phyloP scores from a whole-genome alignment of 805 yeast species.

The Gaillardinia entomophila region DNA sequence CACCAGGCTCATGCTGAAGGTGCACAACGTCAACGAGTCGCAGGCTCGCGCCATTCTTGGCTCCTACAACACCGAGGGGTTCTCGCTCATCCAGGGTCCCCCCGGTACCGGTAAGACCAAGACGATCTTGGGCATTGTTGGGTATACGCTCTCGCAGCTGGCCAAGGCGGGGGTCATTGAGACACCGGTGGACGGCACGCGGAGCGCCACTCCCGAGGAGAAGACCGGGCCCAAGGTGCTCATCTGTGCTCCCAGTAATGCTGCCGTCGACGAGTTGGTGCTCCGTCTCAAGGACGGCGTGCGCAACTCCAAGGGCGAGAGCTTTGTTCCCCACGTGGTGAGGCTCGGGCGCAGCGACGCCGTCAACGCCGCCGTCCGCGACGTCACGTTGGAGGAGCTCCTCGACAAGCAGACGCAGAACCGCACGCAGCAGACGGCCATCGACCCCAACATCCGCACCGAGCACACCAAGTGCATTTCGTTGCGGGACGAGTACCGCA shows the following conservation, averaged over 20 bases:
- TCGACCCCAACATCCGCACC: conserved; percentile 45
- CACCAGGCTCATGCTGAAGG: conserved; percentile 35
- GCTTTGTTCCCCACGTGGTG: conserved; percentile 61
- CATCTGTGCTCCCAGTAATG: conserved; percentile 97
- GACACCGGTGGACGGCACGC: conserved; percentile 13
- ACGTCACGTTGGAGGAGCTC: conserved; percentile 77
- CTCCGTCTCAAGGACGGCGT: conserved; percentile 76
- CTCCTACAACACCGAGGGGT: conserved; percentile 63
- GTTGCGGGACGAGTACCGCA: conserved; percentile 53
- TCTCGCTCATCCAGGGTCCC: conserved; percentile 94
- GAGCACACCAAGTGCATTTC: conserved; percentile 47
- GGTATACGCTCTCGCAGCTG: conserved; percentile 53
- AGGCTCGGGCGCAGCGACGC: conserved; percentile 90
- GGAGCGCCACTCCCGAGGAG: conserved; percentile 25
- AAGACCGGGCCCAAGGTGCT: conserved; percentile 50
- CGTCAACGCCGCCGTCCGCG: conserved; percentile 74
- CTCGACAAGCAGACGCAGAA: conserved; percentile 58
- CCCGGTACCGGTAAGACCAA: conserved; percentile 99
- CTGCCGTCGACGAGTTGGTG: conserved; percentile 95
- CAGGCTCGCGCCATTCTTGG: conserved; percentile 89
- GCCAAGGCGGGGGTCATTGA: conserved; percentile 12
- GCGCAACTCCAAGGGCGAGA: conserved; percentile 45
- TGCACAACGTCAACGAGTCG: conserved; percentile 69
- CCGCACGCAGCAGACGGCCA: conserved; percentile 24
- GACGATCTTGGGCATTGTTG: conserved; percentile 88